Base-by-base conservation (phyloP, 441 rosid genomes). In the Croton setiger region DNA sequence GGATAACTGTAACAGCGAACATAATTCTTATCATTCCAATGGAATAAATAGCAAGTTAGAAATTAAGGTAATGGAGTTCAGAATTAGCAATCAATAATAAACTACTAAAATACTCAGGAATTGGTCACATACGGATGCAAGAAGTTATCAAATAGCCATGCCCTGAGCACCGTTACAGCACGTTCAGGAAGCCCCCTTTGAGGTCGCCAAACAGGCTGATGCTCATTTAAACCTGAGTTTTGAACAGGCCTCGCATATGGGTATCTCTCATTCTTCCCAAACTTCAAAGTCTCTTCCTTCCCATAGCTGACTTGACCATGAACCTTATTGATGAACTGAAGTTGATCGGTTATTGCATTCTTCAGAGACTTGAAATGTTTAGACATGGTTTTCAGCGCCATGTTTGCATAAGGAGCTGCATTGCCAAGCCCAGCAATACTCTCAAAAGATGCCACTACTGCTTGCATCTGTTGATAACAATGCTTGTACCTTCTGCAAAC, bases 141-240 rank as follows among this genome's bases (percentile, higher is more conserved):
- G 65, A 92, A 92, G 78, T 92, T 93, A 54, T 92, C 98, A 44
- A 90, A 92, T 66, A 92, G 78, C 98, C 98, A 92, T 59, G 96
- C 96, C 69, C 87, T 78, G 15, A 92, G 91, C 41, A 92, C 91
- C 0, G 88, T 78, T 27, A 92, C 96, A 7, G 95, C 91, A 45
- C 93, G 89, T 80, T 90, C 98, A 10, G 96, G 98, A 52, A 92
- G 86, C 60, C 95, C 98, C 63, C 95, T 81, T 60, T 92, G 98
- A 20, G 98, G 93, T 65, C 96, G 82, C 96, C 95, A 92, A 20
- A 86, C 86, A 57, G 90, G 89, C 68, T 88, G 94, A 79, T 86
- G 88, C 20, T 88, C 90, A 37, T 77, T 73, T 68, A 81, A 78
- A 57, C 83, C 84, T 3, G 86, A 66, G 65, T 72, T 84, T 55